Base-by-base conservation (phyloP, 2,329 filamentous ascomycete genomes). In the Talaromyces funiculosus region DNA sequence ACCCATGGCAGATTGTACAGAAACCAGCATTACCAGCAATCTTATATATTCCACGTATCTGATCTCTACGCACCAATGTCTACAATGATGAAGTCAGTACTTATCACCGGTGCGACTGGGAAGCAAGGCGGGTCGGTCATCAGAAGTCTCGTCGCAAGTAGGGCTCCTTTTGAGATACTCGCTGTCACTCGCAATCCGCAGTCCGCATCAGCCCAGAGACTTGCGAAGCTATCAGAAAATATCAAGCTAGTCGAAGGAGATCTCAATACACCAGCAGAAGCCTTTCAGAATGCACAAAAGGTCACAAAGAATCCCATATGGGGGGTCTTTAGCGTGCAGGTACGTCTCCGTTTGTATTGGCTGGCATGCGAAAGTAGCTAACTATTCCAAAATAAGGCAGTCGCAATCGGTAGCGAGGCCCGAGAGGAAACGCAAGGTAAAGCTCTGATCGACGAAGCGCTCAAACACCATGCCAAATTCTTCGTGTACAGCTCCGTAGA, bases 401-500 rank as follows among this genome's bases (percentile, higher is more conserved):
- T 37, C 1, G 24, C 53, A 49, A 38, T 37, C 8, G n/a, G 62
- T 49, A 37, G 37, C 53, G 26, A 49, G 12, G 31, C 42, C 26
- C 20, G 20, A 14, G 81, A 84, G 71, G 78, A 83, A 63, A 62
- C 65, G 1, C 84, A 89, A 70, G 86, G 85, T 57, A 85, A 80
- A 42, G 77, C 73, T 0, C 73, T 89, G 7, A 76, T 88, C 59
- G 82, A 87, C 61, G 82, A 79, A n/a, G 77, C 82, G 2, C 68
- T 88, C 61, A 78, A 80, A 26, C 71, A 81, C 26, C 77, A 78
- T 12, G 82, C 88, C 40, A 75, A 79, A 61, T 81, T 85, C 67
- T 86, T 89, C 65, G 80, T 89, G 47, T 89, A 87, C 73, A 82
- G 79, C 31, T 84, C 80, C 57, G 84, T 87, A 26, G 86, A 89